These are phyloP conservation scores for Ascochyta viciae-villosae DNA, from an alignment of 2,329 filamentous ascomycete genomes.

Conservation along the genomic window DNA sequence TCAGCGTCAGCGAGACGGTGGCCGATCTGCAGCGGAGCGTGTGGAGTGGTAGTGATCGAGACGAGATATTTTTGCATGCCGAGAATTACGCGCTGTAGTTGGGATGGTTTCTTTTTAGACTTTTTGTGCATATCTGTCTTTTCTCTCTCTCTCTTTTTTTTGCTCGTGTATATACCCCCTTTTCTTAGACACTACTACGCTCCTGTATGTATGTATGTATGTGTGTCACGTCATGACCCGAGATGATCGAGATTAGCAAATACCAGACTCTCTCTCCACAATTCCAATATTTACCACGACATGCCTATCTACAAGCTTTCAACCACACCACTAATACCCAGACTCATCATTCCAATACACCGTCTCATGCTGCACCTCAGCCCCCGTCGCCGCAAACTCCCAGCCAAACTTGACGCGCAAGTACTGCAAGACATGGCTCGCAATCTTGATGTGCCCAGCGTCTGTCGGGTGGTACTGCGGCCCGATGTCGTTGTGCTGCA, in stretches of 20 bases:
- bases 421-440: conserved; percentile 66
- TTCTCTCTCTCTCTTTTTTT: too few species aligned
- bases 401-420: conserved; percentile 64
- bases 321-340: background rate
- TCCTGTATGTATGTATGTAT: conserved; percentile 19
- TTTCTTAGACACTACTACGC: conserved; percentile 15
- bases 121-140: conserved; percentile 39
- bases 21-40: conserved; percentile 83
- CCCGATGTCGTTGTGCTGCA: conserved; percentile 67
- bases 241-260: background rate
- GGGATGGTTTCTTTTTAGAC: background rate
- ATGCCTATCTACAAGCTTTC: too few species aligned
- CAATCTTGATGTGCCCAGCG: conserved; percentile 67
- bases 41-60: conserved; percentile 76
- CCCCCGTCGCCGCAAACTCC: conserved; percentile 62
- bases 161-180: conserved; percentile 27
- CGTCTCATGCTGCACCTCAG: conserved; percentile 56
- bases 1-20: conserved; percentile 86
- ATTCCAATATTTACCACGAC: background rate
- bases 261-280: background rate
- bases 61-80: conserved; percentile 93
- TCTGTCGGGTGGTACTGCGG: conserved; percentile 68
- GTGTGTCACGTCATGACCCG: background rate
- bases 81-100: conserved; percentile 88
- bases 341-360: conserved; percentile 32